These are phyloP conservation scores for Usnea hakonensis DNA, from an alignment of 495 filamentous ascomycete species.

Conservation along the genomic window DNA sequence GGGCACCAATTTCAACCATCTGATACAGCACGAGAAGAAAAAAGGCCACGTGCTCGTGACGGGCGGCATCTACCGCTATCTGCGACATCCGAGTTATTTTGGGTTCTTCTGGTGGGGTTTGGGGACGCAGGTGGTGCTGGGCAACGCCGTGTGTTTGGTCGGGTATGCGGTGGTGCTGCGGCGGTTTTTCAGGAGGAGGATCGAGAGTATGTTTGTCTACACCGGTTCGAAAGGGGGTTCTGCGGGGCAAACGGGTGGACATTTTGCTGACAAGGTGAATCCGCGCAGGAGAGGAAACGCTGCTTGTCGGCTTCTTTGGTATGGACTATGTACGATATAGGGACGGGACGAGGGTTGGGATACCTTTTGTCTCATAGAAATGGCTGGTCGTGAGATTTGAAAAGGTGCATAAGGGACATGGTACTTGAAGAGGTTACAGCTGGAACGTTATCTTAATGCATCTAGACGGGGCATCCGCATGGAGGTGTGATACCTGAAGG, in stretches of 20 bases:
- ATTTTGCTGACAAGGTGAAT: constrained; percentile 8
- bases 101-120: constrained; percentile 97
- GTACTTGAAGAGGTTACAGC: background rate
- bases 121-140: constrained; percentile 85
- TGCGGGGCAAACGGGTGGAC: too few species aligned
- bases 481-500: too few species aligned
- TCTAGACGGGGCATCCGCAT: background rate
- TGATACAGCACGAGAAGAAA: constrained; percentile 59
- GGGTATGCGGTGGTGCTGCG: constrained; percentile 70
- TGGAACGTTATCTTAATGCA: background rate
- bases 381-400: background rate
- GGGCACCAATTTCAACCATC: constrained; percentile 86
- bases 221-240: background rate
- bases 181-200: constrained; percentile 70
- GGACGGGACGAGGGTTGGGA: constrained; percentile 57
- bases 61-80: constrained; percentile 51
- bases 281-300: constrained; percentile 62
- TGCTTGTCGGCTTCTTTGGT: constrained; percentile 74
- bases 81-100: constrained; percentile 89
- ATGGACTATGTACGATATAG: constrained; percentile 71
- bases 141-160: constrained; percentile 70
- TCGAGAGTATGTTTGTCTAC: constrained; percentile 47
- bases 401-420: background rate
- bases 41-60: constrained; percentile 72
- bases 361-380: constrained; percentile 54